Evolutionary conservation across 331 rosid genomes (phyloP), one percentile per base, ranked within the genome.

Genomic region (Acacia concinna): DNA sequence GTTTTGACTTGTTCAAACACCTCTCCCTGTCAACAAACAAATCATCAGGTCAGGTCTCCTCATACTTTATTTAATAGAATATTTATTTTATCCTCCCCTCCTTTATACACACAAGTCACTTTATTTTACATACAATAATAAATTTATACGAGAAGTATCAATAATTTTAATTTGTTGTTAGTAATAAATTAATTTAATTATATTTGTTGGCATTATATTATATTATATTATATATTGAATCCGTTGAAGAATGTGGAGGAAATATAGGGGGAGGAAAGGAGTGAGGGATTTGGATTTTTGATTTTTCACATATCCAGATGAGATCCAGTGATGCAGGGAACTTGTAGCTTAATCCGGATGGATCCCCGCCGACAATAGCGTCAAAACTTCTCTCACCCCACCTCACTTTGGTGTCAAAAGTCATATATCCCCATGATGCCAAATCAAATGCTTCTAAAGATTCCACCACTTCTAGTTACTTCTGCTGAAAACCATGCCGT

Each of bases 331-430:
- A n/a, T n/a, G n/a, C n/a, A n/a, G n/a, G n/a, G n/a, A n/a, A 35
- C 2, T 35, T 8, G 40, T 46, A 3, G 35, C 64, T 37, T 20
- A 34, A 65, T 66, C 49, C 82, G 81, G 81, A 79, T 85, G 81
- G 81, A 79, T 85, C 80, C 56, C 78, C 88, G 86, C 88, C 88
- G 88, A 85, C 86, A 76, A 66, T 71, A 34, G 82, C 82, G 86
- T 71, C 76, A 12, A 52, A 11, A 31, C 13, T 11, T 14, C 6
- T 78, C 34, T 65, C 75, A 17, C 27, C 23, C 41, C 70, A 8
- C 28, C 12, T 28, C 37, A 2, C 28, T 52, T 54, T 14, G 44
- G 30, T 37, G 31, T 59, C 5, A 18, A 78, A 52, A 75, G 71
- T 79, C 74, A 37, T 49, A 34, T 52, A 75, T 79, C 23, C 68